Evolutionary conservation across 208 protist genomes (phyloP), one percentile per base, ranked within the genome.

Genomic region (Wallacemonas sp.): DNA sequence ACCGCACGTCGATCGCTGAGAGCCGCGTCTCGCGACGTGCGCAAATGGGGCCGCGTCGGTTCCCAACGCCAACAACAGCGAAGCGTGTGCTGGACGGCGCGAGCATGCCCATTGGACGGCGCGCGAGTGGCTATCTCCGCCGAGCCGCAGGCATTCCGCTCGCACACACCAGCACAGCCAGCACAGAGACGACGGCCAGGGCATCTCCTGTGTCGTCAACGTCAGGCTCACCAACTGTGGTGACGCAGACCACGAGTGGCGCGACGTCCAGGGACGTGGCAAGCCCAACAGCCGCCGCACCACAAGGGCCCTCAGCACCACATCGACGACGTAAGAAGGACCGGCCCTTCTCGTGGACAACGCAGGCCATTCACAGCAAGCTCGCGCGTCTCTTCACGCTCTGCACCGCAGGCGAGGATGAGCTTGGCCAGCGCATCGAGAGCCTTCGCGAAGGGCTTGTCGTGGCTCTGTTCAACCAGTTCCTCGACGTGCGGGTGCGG

Each of bases 381-480:
- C 30, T 58, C 14, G 2, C 29, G 17, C 52, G 52, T 12, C 52
- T 58, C 30, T 58, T 58, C 19, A 14, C 12, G 6, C 6, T 63
- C 2, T 63, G 57, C 57, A 14, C 4, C 2, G 17, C 38, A 16
- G 21, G 44, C 44, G 79, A 85, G 55, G 79, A 83, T 27, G 63
- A 19, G 9, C 80, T 74, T 5, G 79, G 66, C 1, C 68, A 74
- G 11, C 68, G 83, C 52, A 78, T 92, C 1, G 82, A 89, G 63
- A 47, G 65, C 23, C 58, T 81, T 4, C 82, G 86, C 8, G 61
- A 47, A 9, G 2, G 74, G 1, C 60, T 89, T 11, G 68, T 92
- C 24, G 69, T 47, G 24, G 76, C 70, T 1, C 61, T 92, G 8
- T 80, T 85, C 41, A 70, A 85, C 26, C 80, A 89, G 36, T 92